Evolutionary conservation across 306 rosid genomes (phyloP).

Genomic region (Vigna mungo): DNA sequence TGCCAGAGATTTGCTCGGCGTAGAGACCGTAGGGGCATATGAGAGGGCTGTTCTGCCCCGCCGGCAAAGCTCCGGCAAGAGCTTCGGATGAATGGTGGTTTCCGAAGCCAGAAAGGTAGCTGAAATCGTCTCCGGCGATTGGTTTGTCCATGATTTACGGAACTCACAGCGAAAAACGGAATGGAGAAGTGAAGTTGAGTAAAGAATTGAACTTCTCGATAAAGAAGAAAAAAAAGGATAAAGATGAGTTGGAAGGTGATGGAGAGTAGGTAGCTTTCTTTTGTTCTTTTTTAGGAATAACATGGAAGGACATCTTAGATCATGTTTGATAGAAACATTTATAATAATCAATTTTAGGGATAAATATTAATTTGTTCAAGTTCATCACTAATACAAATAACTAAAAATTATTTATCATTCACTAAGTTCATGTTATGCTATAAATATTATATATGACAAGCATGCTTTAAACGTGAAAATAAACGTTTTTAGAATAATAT

Average conservation of each 20-base stretch:
- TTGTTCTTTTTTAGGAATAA: no score
- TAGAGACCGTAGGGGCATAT: slow-evolving; percentile 86
- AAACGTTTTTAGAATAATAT: no score
- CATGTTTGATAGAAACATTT: no score
- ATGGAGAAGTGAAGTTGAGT: background rate
- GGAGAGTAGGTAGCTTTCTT: no score
- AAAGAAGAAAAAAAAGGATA: background rate
- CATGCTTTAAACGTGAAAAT: no score
- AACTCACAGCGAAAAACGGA: background rate
- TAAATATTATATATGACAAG: no score
- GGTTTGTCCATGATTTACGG: slow-evolving; percentile 12
- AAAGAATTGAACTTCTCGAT: background rate
- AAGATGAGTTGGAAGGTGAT: background rate
- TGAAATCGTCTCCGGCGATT: slow-evolving; percentile 39
- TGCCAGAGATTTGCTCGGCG: slow-evolving; percentile 95
- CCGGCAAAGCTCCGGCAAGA: slow-evolving; percentile 81
- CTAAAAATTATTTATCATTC: no score
- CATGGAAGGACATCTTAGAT: no score
- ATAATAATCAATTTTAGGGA: no score
- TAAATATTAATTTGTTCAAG: no score
- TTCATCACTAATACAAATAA: no score
- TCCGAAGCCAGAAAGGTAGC: slow-evolving; percentile 77
- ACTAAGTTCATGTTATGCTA: no score
- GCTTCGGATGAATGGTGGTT: slow-evolving; percentile 87
- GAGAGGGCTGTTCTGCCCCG: slow-evolving; percentile 84